Percentiles rank a stretch among this genome's conserved stretches.
Evolutionary conservation across 1,284 basidiomycete genomes (phyloP).

Genomic region (Cystobasidiaceae sp.): DNA sequence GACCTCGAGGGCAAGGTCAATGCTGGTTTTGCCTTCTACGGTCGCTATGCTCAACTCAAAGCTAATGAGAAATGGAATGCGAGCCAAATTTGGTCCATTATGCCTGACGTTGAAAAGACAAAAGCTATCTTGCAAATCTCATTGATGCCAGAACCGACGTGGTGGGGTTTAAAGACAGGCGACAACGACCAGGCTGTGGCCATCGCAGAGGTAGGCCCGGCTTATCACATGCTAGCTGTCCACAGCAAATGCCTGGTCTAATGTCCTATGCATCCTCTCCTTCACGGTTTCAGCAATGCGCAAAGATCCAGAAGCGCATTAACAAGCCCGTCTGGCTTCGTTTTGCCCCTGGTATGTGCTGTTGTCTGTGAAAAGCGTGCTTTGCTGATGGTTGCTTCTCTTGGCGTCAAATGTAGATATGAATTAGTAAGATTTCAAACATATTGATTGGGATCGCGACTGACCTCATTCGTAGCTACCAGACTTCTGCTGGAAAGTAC

Average conservation of each 20-base stretch:
- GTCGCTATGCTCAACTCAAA: not conserved
- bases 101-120: slow-evolving; percentile 3
- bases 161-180: not conserved
- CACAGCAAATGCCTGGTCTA: not conserved
- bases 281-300: not conserved
- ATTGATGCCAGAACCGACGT: not conserved
- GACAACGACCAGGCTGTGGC: not conserved
- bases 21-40: not conserved
- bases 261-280: not conserved
- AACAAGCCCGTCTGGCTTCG: slow-evolving; percentile 6
- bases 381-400: no score
- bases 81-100: not conserved
- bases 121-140: not conserved
- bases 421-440: not conserved
- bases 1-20: not conserved
- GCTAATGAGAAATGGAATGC: not conserved
- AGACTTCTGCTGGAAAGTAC: not conserved
- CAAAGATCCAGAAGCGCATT: not conserved
- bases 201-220: slow-evolving; percentile 12
- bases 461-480: not conserved
- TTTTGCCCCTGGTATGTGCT: slow-evolving; percentile 2
- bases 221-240: not conserved
- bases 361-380: no score
- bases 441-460: not conserved
- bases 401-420: not conserved